A percentile compares a stretch with the other conserved stretches of the same genome.
Conservation (phyloP, 2,329 filamentous ascomycete genomes). For the Neonectria punicea region DNA sequence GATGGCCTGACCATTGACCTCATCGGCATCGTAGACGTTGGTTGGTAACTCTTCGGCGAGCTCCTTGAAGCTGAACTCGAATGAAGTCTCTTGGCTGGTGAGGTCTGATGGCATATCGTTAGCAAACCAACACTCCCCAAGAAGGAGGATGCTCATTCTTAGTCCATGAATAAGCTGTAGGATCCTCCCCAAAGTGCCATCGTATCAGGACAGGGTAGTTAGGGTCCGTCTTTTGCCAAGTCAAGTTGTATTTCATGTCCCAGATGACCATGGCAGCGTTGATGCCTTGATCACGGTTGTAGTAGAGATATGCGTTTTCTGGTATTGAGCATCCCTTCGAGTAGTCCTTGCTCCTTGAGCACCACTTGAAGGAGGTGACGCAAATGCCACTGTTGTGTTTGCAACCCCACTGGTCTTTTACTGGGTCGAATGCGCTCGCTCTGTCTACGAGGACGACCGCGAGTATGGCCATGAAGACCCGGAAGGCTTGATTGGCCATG, state of each 20-base stretch:
- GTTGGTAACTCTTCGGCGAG: slow-evolving; percentile 28
- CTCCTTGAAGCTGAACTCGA: slow-evolving; percentile 30
- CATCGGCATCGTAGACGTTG: slow-evolving; percentile 20
- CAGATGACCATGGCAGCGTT: slow-evolving; percentile 32
- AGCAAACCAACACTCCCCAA: neutral
- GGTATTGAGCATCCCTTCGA: slow-evolving; percentile 25
- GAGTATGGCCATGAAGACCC: slow-evolving; percentile 13
- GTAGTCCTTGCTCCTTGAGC: slow-evolving; percentile 24
- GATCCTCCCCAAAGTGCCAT: slow-evolving; percentile 20
- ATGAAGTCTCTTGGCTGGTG: slow-evolving; percentile 22
- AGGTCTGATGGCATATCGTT: slow-evolving; percentile 16
- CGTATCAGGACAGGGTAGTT: slow-evolving; percentile 25
- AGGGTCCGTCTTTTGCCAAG: slow-evolving; percentile 30
- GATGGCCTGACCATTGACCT: slow-evolving; percentile 26
- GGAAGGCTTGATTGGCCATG: slow-evolving; percentile 4
- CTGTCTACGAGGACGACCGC: slow-evolving; percentile 2
- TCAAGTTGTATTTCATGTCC: slow-evolving; percentile 27
- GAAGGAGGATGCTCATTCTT: neutral
- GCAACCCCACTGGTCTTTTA: slow-evolving; percentile 30
- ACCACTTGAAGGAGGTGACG: slow-evolving; percentile 36
- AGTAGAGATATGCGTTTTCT: slow-evolving; percentile 14
- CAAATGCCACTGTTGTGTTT: slow-evolving; percentile 26
- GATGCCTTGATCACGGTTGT: slow-evolving; percentile 8
- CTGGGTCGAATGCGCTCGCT: slow-evolving; percentile 18
- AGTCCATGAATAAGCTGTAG: neutral